phyloP scores from a whole-genome alignment of 345 rosid genomes.

The Pistacia vera region DNA sequence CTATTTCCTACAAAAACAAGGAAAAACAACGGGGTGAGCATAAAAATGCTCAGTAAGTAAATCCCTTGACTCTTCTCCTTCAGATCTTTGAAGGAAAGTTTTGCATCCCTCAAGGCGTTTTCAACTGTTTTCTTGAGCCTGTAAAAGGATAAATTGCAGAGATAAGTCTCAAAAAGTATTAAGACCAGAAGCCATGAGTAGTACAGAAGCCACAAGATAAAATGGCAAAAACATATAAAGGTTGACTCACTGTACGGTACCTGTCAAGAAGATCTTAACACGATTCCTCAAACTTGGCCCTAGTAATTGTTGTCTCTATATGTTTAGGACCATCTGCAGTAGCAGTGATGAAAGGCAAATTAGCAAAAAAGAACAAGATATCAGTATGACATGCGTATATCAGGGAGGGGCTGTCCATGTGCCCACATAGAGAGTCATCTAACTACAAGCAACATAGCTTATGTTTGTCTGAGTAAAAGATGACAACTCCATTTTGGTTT shows the following conservation, averaged over 20 bases:
- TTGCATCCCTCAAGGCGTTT: constrained; percentile 84
- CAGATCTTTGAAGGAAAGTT: constrained; percentile 76
- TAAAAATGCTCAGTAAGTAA: too few relatives aligned
- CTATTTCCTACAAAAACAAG: too few relatives aligned
- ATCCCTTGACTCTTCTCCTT: too few relatives aligned
- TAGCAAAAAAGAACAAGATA: constrained; percentile 20
- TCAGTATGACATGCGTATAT: background rate
- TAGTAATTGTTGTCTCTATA: constrained; percentile 57
- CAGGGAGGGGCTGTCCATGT: background rate
- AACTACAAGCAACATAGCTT: constrained; percentile 38
- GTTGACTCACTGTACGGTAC: background rate
- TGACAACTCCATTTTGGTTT: constrained; percentile 97
- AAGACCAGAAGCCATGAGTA: background rate
- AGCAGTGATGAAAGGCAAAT: constrained; percentile 98
- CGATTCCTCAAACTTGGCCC: constrained; percentile 61
- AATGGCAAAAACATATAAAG: background rate
- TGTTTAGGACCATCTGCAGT: constrained; percentile 97
- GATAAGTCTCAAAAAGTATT: background rate
- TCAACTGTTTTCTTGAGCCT: constrained; percentile 89
- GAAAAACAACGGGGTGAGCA: too few relatives aligned
- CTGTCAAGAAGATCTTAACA: constrained; percentile 53
- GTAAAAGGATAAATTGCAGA: background rate
- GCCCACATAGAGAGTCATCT: background rate
- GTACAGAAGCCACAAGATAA: background rate
- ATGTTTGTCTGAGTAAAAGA: constrained; percentile 89